Base-by-base conservation (phyloP, 805 yeast genomes). In the Middelhovenomyces tepae region DNA sequence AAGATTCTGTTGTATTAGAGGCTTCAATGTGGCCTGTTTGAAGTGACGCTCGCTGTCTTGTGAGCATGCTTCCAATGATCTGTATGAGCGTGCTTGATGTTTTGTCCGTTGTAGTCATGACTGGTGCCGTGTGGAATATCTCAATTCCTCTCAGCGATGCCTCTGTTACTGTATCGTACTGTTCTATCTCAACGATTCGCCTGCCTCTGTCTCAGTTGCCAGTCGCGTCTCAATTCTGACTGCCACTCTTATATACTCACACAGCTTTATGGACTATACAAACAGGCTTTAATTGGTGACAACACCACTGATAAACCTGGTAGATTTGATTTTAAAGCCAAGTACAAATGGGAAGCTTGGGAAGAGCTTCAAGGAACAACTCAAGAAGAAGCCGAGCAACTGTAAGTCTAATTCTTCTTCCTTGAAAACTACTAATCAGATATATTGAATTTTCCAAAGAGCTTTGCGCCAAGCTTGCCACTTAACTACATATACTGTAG, bases 281-380 rank as follows among this genome's bases (percentile, higher is more conserved):
- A 91, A 65, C 98, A 91, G 67, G 94, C 97, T 49, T 89, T 96
- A 22, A 80, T 78, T 37, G 98, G 98, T 46, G 98, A 91, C 71
- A 85, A 85, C 72, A 60, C 56, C 48, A 81, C 94, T 42, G 66
- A 70, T 36, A 83, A 84, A 66, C 98, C 98, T 35, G 91, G 95
- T 43, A 63, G 82, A 39, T 84, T 91, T 59, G 94, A 86, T 64
- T 71, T 91, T 65, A 85, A 81, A 67, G 96, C 89, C 48, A 86
- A 93, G 64, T 82, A 83, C 73, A 91, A 91, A 71, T 91, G 97
- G 97, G 89, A 87, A 56, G 73, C 97, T 6, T 91, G 97, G 97
- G 78, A 78, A 51, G 77, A 75, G 50, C 65, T 78, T 53, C 80
- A 82, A 66, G 98, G 98, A 38, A 73, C 72, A 40, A 62, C 85